Percentiles rank a stretch among this genome's conserved stretches.
These are phyloP conservation scores for Boletus reticulatus DNA, from an alignment of 768 basidiomycete genomes.

Conservation along the genomic window DNA sequence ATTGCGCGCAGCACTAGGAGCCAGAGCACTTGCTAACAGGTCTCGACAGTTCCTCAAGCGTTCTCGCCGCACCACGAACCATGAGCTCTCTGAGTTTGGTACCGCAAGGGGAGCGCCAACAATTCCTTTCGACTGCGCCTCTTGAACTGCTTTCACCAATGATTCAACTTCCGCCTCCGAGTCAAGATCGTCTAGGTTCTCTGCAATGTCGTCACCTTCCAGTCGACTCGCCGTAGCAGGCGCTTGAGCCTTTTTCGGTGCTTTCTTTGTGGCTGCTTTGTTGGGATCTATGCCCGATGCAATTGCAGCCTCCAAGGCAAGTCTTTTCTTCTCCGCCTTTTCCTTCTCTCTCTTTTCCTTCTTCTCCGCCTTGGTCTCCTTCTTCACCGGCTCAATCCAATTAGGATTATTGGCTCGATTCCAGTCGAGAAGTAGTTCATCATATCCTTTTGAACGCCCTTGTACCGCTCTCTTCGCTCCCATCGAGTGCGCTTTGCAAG, in stretches of 20 bases:
- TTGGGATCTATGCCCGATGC: constrained; percentile 53
- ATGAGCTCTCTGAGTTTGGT: constrained; percentile 71
- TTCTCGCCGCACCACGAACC: constrained; percentile 78
- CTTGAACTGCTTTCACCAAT: constrained; percentile 59
- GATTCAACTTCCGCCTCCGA: constrained; percentile 84
- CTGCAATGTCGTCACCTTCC: constrained; percentile 59
- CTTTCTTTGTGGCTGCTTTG: constrained; percentile 52
- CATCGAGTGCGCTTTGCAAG: constrained; percentile 98
- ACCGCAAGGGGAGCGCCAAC: constrained; percentile 68
- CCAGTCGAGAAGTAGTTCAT: constrained; percentile 90
- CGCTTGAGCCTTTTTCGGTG: constrained; percentile 58
- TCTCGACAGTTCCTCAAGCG: constrained; percentile 57
- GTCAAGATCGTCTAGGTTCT: constrained; percentile 77
- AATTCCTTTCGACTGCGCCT: constrained; percentile 54
- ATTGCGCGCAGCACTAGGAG: constrained; percentile 19
- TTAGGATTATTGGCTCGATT: constrained; percentile 85
- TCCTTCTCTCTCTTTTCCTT: constrained; percentile 82
- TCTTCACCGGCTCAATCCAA: constrained; percentile 84
- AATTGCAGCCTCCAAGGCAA: constrained; percentile 67
- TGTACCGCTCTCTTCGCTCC: constrained; percentile 91
- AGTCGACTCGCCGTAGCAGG: constrained; percentile 50
- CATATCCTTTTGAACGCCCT: constrained; percentile 81
- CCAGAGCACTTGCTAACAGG: constrained; percentile 52
- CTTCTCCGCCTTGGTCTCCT: constrained; percentile 83
- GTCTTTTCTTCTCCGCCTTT: constrained; percentile 78